Evolutionary conservation across 192 early-diverging fungal genomes (phyloP), one percentile per base, ranked within the genome.

Genomic region (Backusella australiensis): DNA sequence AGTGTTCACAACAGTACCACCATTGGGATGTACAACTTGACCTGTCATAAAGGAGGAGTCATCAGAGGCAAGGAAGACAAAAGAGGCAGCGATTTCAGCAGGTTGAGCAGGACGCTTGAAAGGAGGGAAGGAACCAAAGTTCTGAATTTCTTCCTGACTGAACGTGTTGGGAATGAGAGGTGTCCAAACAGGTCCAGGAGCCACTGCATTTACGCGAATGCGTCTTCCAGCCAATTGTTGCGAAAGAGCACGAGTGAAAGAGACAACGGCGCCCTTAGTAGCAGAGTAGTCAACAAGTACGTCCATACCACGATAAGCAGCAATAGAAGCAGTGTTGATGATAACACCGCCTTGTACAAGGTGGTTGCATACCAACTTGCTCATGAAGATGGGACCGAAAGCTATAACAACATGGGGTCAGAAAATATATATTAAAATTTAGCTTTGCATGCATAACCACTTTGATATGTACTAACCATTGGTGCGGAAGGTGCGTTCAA

Each of bases 141-240:
- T 82, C 68, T 85, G 79, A 63, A 88, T 81, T 53, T 78, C 74
- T 42, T 88, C 86, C 41, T 78, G 53, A 32, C 69, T 68, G 44
- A 81, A 79, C 11, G 84, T 83, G 66, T 79, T 83, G 23, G 81
- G 78, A 59, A 81, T 84, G 21, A 88, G 82, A 34, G 86, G 86
- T 42, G 86, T 88, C 87, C 87, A 88, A 53, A 88, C 82, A 38
- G 87, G 87, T 42, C 84, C 80, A 73, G 87, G 86, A 38, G 87
- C 87, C 14, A 88, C 85, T 67, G 87, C 86, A 73, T 89, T 88
- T 4, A 87, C 85, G 26, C 86, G 75, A 42, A 89, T 89, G 39
- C 81, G 82, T 66, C 84, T 77, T 35, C 9, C 34, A 26, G 82
- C 78, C 29, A 89, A 77, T 41, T 88, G 86, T 21, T 77, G 75